Evolutionary conservation across 768 basidiomycete genomes (phyloP), one percentile per base, ranked within the genome.

Genomic region (Tremella mesenterica): DNA sequence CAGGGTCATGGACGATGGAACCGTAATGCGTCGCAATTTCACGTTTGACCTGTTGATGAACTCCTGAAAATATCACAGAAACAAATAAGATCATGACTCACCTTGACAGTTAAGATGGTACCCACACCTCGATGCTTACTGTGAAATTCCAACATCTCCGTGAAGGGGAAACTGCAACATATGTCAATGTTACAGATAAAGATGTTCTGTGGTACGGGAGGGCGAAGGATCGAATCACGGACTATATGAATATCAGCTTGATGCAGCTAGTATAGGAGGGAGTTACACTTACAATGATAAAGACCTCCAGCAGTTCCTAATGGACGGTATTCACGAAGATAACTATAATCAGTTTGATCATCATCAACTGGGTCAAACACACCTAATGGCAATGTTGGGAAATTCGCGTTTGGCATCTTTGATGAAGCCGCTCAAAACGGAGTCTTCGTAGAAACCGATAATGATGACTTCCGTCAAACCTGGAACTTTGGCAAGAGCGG

Each of bases 121-220:
- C 73, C 76, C 12, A 76, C 75, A 2, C 75, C 76, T 34, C 75
- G 67, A 58, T 76, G 75, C 39, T 62, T 64, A 31, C 62, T 60
- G 57, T 76, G 76, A 53, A 75, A 62, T 21, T 67, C 65, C 48
- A 70, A 70, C 47, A 76, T 64, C 43, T 75, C 62, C 9, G 47
- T 34, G 34, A 75, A 58, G 1, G 75, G 74, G 67, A 73, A 77
- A 14, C 65, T 69, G 49, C 71, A 76, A 57, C 73, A 75, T 58
- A 77, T 70, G 56, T 77, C 76, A 56, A 75, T 74, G 61, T 77
- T 76, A 57, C 76, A 71, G 60, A 77, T 75, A 60, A 75, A 76
- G 65, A 77, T 70, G 58, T 75, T 70, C 62, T 70, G 44, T 62
- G 75, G 69, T 53, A 68, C 53, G 56, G 73, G 63, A 21, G 67